Evolutionary conservation across 441 rosid species (phyloP), one percentile per base, ranked within the genome.

Genomic region (Gossypium davidsonii): DNA sequence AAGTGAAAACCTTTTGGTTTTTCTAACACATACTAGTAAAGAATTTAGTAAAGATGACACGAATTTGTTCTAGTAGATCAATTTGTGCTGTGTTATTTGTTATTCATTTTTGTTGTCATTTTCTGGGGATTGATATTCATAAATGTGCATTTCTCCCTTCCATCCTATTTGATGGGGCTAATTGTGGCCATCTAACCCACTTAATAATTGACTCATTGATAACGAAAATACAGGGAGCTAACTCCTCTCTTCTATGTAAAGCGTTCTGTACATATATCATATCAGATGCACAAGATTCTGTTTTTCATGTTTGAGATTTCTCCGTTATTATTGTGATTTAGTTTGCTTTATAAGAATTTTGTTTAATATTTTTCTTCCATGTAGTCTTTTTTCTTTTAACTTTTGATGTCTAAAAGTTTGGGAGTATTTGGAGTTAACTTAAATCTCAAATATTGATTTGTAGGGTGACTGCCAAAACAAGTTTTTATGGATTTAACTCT

Each of bases 1-100:
- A 81, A 89, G 99, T 75, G 60, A 71, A 23, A 23, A 28, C n/a
- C 57, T 12, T 34, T 46, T 61, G 6, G 25, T 63, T 63, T 63
- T 6, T 14, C 39, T 39, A 9, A 18, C 49, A 20, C 14, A 37
- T 26, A 10, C 51, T 6, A 70, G 64, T 14, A n/a, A 28, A 70
- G 31, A 37, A n/a, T 57, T 52, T 52, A 34, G 28, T 56, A 7
- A 39, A 20, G 11, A 37, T 39, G 20, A 37, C 8, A 8, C 17
- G 44, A n/a, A n/a, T 44, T 49, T 25, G 14, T 67, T 11, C 9
- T 23, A 8, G 0, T 49, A 49, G 59, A 26, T 67, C 58, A 48
- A 25, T 26, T 49, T 26, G 39, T 67, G 18, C 23, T 23, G 23
- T 67, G 57, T 57, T 67, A 26, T 18, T 55, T 18, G n/a, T 15